Evolutionary conservation across 495 filamentous ascomycete species (phyloP), one percentile per base, ranked within the genome.

Genomic region (Hyaloscypha finlandica): DNA sequence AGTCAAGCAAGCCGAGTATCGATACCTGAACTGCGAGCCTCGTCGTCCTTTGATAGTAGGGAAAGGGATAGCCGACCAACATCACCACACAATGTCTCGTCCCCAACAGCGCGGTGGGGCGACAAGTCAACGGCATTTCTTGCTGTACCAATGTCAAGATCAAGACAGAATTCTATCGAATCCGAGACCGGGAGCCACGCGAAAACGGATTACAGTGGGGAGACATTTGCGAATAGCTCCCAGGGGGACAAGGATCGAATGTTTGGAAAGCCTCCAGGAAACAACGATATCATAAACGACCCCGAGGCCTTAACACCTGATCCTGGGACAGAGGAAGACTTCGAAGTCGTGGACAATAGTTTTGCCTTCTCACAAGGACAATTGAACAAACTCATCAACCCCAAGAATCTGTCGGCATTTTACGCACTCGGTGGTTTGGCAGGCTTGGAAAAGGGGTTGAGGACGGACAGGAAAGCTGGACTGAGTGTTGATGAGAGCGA

Each of bases 81-180:
- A 0, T 96, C 93, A 53, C 90, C 93, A 0, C 93, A 96, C 77
- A 96, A 97, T 78, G 77, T 96, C 60, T 94, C 92, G 6, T 94
- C 90, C 16, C 91, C 89, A 19, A 80, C 84, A 16, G 76, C 81
- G 9, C 78, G 80, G 30, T 68, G 68, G 45, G 82, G 75, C 2
- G 78, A 77, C 45, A 80, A 79, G 25, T 75, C 75, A 59, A 76
- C 74, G 37, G 77, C 76, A 35, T 85, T 82, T 66, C 74, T 85
- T 29, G 75, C 83, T 8, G 83, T 85, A 5, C 82, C 83, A 20
- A 79, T 78, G 59, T 74, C 78, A 33, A 75, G 82, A 52, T 81
- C 84, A 12, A 76, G 83, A 59, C 83, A 86, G 67, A 81, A 85
- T 66, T 85, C 83, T 31, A 74, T 85, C 31, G 82, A 84, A 62